These are phyloP conservation scores for Austroboletus novae-zelandiae DNA, from an alignment of 1,284 basidiomycete genomes.

Conservation along the genomic window DNA sequence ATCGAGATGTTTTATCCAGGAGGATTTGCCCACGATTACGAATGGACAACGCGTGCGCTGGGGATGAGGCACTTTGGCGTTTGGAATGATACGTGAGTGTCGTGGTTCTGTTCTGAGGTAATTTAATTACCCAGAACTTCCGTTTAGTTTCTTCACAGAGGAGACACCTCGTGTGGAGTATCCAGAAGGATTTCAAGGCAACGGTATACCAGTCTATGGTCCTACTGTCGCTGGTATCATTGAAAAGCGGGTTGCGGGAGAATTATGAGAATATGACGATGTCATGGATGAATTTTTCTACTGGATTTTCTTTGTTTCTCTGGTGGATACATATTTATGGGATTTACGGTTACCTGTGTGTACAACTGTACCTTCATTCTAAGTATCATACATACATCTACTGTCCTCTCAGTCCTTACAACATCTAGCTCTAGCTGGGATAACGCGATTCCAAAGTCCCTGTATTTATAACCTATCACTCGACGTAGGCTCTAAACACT, in stretches of 20 bases:
- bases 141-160: constrained; percentile 43
- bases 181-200: constrained; percentile 75
- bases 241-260: constrained; percentile 52
- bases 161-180: constrained; percentile 59
- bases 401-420: not conserved
- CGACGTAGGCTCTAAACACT: constrained; percentile 69
- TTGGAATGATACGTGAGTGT: constrained; percentile 69
- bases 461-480: constrained; percentile 1
- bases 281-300: not conserved
- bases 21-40: constrained; percentile 81
- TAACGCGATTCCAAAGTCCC: not conserved
- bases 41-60: constrained; percentile 69
- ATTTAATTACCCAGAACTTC: not conserved
- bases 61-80: constrained; percentile 75
- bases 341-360: not conserved
- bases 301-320: constrained; percentile 1
- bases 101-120: not conserved
- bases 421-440: too few species aligned
- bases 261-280: constrained; percentile 8
- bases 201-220: constrained; percentile 65
- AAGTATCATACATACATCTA: not conserved
- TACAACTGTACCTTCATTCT: not conserved
- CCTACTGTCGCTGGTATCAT: constrained; percentile 53
- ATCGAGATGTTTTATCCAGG: constrained; percentile 80
- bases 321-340: not conserved